Percentiles rank a stretch among this genome's conserved stretches.
These are phyloP conservation scores for Austroboletus festivus DNA, from an alignment of 768 basidiomycete genomes.

Conservation along the genomic window DNA sequence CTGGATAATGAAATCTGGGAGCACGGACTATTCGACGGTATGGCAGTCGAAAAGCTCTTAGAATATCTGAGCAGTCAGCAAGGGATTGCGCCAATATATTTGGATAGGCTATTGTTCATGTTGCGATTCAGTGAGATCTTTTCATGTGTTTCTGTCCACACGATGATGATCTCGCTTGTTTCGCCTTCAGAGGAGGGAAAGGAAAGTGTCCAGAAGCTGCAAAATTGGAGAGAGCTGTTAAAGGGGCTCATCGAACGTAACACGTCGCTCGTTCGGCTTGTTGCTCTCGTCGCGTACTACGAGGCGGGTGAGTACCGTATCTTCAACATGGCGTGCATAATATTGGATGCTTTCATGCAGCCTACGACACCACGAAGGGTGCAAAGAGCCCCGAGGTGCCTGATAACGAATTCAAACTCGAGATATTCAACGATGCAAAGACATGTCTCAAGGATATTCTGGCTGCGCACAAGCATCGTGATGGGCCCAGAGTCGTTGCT, in stretches of 20 bases:
- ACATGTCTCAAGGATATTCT: constrained; percentile 11
- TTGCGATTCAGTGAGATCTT: constrained; percentile 16
- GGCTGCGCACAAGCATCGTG: constrained; percentile 11
- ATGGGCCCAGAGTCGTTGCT: constrained; percentile 19
- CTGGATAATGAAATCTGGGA: constrained; percentile 19
- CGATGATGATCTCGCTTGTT: neutral
- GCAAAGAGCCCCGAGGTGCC: neutral
- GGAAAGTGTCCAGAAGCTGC: constrained; percentile 17
- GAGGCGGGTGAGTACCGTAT: constrained; percentile 15
- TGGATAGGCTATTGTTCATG: constrained; percentile 21
- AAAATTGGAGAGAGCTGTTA: constrained; percentile 11
- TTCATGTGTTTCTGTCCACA: neutral
- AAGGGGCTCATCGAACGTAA: constrained; percentile 8
- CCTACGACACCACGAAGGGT: neutral
- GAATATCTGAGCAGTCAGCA: constrained; percentile 9
- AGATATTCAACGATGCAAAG: constrained; percentile 15
- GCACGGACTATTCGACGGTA: constrained; percentile 18
- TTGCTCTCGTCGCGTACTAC: constrained; percentile 20
- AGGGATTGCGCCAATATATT: constrained; percentile 17
- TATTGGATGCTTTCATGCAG: constrained; percentile 2
- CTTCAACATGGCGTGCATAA: no score
- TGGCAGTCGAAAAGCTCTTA: constrained; percentile 13
- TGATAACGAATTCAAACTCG: neutral
- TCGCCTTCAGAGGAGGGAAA: constrained; percentile 18
- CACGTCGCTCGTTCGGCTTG: constrained; percentile 19